Evolutionary conservation across 164 flowering plant genomes (phyloP).

Genomic region (Vitis cinerea): DNA sequence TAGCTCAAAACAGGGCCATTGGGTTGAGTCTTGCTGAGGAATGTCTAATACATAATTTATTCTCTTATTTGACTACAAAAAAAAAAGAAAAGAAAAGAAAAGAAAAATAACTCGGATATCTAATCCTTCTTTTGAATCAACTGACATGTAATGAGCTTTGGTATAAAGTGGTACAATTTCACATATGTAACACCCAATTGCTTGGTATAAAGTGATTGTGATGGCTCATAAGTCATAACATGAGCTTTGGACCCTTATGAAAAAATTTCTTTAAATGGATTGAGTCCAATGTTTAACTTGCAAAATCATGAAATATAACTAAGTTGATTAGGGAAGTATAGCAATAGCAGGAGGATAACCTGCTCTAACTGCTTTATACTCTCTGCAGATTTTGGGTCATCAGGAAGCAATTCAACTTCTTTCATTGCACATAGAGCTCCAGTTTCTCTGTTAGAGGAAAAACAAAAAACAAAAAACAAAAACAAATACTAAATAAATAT

Average conservation of each 20-base stretch:
- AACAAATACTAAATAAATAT: neutral
- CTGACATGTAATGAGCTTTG: neutral
- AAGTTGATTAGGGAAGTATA: neutral
- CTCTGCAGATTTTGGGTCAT: constrained; percentile 86
- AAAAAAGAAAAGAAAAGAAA: too few relatives aligned
- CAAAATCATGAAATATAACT: neutral
- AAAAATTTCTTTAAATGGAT: neutral
- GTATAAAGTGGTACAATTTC: neutral
- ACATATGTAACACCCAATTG: neutral
- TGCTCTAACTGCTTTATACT: constrained; percentile 81
- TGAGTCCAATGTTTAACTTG: neutral
- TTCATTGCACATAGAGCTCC: constrained; percentile 98
- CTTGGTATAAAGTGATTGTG: neutral
- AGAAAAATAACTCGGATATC: too few relatives aligned
- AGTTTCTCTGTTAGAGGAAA: constrained; percentile 54
- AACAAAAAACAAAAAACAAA: neutral
- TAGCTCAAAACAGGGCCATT: too few relatives aligned
- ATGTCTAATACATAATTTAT: too few relatives aligned
- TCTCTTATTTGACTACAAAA: too few relatives aligned
- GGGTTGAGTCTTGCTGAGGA: too few relatives aligned
- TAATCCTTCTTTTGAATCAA: too few relatives aligned
- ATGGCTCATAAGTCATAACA: neutral
- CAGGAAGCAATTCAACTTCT: constrained; percentile 80
- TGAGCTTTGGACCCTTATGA: neutral
- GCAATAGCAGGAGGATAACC: constrained; percentile 36